Evolutionary conservation across 345 rosid genomes (phyloP).

Genomic region (Aegle marmelos): DNA sequence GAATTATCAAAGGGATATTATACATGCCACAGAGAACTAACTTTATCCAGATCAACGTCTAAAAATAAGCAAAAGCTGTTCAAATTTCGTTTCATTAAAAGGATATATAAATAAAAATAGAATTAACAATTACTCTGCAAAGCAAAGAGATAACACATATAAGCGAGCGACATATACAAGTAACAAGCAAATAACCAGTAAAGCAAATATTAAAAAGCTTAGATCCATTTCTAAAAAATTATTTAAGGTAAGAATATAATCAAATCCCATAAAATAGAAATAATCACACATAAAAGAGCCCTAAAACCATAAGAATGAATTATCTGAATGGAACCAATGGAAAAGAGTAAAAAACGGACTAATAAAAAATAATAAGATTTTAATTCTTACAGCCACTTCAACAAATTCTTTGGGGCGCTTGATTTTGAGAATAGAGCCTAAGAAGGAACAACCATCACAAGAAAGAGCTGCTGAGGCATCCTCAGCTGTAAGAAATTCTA

Average conservation of each 20-base stretch:
- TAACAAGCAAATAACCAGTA: not conserved
- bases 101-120: no score
- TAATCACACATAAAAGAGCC: not conserved
- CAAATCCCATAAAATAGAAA: conserved; percentile 1
- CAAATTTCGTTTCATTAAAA: not conserved
- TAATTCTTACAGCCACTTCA: conserved; percentile 72
- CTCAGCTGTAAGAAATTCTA: conserved; percentile 93
- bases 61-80: not conserved
- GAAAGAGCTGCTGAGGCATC: conserved; percentile 94
- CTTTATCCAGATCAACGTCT: not conserved
- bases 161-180: not conserved
- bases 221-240: not conserved
- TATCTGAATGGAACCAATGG: not conserved
- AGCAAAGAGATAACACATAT: not conserved
- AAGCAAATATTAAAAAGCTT: not conserved
- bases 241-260: not conserved
- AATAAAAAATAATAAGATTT: conserved; percentile 17
- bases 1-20: not conserved
- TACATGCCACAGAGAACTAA: not conserved
- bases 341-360: not conserved
- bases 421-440: conserved; percentile 63
- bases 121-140: not conserved
- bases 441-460: conserved; percentile 64
- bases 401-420: conserved; percentile 86
- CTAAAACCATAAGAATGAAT: not conserved